phyloP scores from a whole-genome alignment of 306 rosid species.

The Astragalus glycyphyllos region DNA sequence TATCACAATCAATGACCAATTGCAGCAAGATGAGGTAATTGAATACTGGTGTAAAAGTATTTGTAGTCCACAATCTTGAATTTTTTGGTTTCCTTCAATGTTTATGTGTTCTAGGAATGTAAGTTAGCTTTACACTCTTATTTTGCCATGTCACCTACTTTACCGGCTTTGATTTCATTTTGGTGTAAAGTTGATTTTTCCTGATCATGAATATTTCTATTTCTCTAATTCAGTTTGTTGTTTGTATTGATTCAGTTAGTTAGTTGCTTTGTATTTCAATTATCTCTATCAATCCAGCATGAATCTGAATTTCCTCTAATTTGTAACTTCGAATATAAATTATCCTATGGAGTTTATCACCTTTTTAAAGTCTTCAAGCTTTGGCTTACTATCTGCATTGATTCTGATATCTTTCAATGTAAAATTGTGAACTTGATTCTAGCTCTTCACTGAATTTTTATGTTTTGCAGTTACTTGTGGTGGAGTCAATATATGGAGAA shows the following conservation, averaged over 20 bases:
- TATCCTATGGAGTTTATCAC: neutral
- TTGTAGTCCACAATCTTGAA: neutral
- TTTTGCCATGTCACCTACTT: no score
- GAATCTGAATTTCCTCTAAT: neutral
- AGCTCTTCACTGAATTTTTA: conserved; percentile 31
- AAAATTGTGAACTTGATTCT: neutral
- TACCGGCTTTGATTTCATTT: no score
- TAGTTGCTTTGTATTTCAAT: no score
- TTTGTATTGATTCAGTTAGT: no score
- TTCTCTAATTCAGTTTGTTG: no score
- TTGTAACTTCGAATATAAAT: neutral
- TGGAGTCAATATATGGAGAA: conserved; percentile 88
- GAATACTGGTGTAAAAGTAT: neutral
- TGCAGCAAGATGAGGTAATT: conserved; percentile 85
- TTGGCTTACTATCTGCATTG: neutral
- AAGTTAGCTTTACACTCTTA: no score
- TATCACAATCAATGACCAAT: conserved; percentile 66
- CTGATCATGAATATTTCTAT: no score
- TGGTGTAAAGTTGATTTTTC: no score
- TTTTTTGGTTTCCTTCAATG: neutral
- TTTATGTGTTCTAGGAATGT: no score
- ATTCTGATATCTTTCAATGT: neutral
- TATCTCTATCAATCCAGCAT: no score
- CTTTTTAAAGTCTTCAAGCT: neutral
- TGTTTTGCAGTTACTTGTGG: conserved; percentile 70